Conservation (phyloP, 1,284 basidiomycete species). For the Sparassis latifolia region DNA sequence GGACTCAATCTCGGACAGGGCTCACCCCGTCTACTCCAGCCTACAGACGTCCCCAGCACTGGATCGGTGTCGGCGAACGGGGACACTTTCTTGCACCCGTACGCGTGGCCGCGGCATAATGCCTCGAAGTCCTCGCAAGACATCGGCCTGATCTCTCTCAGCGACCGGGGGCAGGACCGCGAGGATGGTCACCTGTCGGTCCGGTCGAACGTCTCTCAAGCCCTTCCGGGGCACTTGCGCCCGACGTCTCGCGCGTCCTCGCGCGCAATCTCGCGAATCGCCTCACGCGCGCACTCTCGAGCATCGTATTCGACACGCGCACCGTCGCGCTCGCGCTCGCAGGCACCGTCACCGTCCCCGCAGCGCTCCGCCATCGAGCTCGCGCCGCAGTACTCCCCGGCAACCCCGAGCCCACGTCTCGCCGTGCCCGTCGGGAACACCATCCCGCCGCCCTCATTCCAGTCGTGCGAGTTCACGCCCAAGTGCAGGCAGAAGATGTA, state of each 20-base stretch:
- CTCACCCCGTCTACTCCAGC: neutral
- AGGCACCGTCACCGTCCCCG: constrained; percentile 5
- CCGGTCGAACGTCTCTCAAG: no score
- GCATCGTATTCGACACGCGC: constrained; percentile 4
- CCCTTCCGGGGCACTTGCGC: neutral
- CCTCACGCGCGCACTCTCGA: constrained; percentile 5
- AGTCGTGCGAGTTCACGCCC: neutral
- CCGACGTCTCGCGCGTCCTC: neutral
- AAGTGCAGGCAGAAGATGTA: constrained; percentile 8
- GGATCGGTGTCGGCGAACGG: neutral
- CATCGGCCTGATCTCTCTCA: neutral
- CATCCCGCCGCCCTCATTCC: neutral
- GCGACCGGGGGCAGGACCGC: neutral
- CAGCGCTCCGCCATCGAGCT: neutral
- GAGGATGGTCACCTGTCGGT: neutral
- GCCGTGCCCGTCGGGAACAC: constrained; percentile 7
- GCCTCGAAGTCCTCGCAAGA: constrained; percentile 8
- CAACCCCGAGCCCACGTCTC: constrained; percentile 1
- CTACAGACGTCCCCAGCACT: neutral
- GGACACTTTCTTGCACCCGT: constrained; percentile 1
- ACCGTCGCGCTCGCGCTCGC: constrained; percentile 10
- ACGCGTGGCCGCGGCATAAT: constrained; percentile 11
- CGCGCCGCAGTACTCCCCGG: neutral
- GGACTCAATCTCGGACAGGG: neutral
- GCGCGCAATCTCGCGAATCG: constrained; percentile 4